Evolutionary conservation across 345 rosid species (phyloP).

Genomic region (Toxicodendron radicans): DNA sequence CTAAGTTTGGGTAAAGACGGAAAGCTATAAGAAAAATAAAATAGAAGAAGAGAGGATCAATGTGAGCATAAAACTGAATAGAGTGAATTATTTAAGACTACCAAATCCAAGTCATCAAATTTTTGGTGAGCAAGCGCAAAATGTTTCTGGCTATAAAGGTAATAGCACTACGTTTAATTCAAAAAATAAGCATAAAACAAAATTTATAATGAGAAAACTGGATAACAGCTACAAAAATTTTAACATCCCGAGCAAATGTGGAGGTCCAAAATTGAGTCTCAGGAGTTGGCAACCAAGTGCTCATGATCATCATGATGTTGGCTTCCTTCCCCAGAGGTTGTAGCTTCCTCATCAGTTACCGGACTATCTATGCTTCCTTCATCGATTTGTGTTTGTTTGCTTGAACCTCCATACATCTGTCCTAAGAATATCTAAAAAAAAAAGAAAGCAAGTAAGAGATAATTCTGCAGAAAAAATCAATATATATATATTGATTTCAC

Average conservation of each 20-base stretch:
- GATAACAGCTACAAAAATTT: conserved; percentile 8
- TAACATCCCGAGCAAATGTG: conserved; percentile 1
- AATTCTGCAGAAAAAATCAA: not conserved
- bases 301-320: conserved; percentile 37
- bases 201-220: not conserved
- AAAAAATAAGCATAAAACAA: not conserved
- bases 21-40: too few species aligned
- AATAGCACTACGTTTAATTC: not conserved
- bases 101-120: not conserved
- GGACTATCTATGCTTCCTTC: conserved; percentile 25
- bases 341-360: conserved; percentile 15
- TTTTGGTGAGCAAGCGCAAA: not conserved
- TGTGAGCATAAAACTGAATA: too few species aligned
- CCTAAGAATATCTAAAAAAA: too few species aligned
- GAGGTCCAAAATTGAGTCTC: conserved; percentile 1
- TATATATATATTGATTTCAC: not conserved
- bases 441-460: not conserved
- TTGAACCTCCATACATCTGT: conserved; percentile 42
- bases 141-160: not conserved
- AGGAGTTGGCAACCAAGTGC: conserved; percentile 46
- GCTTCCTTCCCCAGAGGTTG: conserved; percentile 27
- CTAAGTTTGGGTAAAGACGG: not conserved
- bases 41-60: too few species aligned
- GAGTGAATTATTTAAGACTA: not conserved
- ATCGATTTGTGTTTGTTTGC: conserved; percentile 31